These are phyloP conservation scores for Ormosia semicastrata DNA, from an alignment of 306 rosid species.

Conservation along the genomic window DNA sequence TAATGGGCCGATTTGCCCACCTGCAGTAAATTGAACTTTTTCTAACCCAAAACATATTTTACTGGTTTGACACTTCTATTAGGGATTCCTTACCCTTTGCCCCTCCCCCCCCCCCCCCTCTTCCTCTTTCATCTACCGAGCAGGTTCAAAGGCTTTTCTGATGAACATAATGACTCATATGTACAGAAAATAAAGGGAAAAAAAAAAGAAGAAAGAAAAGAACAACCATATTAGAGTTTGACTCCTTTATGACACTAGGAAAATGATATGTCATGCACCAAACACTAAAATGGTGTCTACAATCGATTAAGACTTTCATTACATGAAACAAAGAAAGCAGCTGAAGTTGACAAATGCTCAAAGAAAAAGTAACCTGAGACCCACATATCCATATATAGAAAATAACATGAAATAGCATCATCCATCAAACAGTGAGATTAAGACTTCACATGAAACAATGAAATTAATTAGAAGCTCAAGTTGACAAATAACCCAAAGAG, in stretches of 20 bases:
- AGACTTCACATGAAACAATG: slow-evolving; percentile 6
- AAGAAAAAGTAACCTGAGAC: background rate
- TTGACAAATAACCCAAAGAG: background rate
- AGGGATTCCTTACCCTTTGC: too few species aligned
- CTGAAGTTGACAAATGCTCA: background rate
- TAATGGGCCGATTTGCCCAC: too few species aligned
- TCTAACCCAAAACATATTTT: too few species aligned
- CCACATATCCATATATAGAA: background rate
- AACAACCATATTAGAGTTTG: background rate
- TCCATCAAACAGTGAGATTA: background rate
- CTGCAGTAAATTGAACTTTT: too few species aligned
- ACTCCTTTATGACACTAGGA: background rate
- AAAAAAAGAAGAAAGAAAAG: background rate
- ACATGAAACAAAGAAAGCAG: background rate
- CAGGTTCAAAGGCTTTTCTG: background rate
- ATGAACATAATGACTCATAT: background rate
- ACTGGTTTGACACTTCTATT: too few species aligned
- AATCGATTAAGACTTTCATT: background rate
- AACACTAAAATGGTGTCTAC: background rate
- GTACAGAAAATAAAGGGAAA: too few species aligned
- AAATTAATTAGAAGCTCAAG: background rate
- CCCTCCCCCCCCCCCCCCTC: too few species aligned
- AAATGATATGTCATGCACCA: background rate
- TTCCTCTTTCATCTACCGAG: background rate
- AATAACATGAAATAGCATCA: background rate